Base-by-base conservation (phyloP, 2,329 filamentous ascomycete species). In the Atkinsonella hypoxylon region DNA sequence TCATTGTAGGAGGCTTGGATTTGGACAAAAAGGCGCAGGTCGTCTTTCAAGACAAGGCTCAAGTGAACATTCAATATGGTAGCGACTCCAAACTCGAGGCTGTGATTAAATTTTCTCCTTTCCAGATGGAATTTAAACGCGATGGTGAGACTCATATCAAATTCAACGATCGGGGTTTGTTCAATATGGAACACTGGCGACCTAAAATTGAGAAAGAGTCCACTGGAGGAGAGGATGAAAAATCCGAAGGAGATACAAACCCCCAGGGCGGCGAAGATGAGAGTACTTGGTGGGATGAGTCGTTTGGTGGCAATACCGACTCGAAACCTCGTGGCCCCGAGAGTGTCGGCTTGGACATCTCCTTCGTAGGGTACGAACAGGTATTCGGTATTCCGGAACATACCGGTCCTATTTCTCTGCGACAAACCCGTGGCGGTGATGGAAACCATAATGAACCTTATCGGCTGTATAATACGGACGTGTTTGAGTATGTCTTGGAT, bases 241-340 rank as follows among this genome's bases (percentile, higher is more conserved):
- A 73, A 51, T 66, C 70, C 45, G 67, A 64, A 4, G 66, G 72
- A 52, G 65, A 69, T 10, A 64, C 67, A n/a, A 74, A 72, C 47
- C 65, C 71, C 26, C 65, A 68, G 12, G 65, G 67, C 11, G 75
- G 73, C 13, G 80, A 85, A 56, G 87, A 93, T 57, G 87, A 96
- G 64, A 86, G 83, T 68, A 96, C 90, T 3, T 96, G 89, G 89
- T 98, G 93, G 93, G 93, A 98, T 7, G 93, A 98, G 71, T 81
- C 78, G 0, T 98, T 98, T 66, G 91, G 91, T 56, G 90, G 91
- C 54, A 95, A 93, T 65, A 97, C 90, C 0, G 93, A 98, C 67
- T 81, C 84, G 5, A 98, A 98, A 69, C 91, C 93, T n/a, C 82
- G 83, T 61, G 93, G 93, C 1, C 93, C 93, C 0, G 93, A 98